Percentiles rank a stretch among this genome's conserved stretches.
Conservation (phyloP, 139 green algal genomes). For the Chlorella sp. region DNA sequence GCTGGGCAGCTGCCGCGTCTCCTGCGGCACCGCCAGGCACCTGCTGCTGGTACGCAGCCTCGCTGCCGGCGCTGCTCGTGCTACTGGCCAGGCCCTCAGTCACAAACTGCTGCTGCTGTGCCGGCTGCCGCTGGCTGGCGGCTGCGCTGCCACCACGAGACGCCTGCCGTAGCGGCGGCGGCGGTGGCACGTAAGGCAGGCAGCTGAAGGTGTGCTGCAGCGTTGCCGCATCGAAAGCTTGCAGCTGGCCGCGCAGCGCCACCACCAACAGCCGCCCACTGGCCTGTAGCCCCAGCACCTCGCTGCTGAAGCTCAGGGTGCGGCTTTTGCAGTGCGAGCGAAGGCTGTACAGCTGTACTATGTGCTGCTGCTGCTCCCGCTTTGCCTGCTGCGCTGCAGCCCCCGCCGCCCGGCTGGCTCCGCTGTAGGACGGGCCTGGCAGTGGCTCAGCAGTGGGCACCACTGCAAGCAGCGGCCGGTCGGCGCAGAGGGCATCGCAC, state of each 20-base stretch:
- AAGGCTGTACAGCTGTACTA: conserved; percentile 53
- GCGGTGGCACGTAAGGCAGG: conserved; percentile 56
- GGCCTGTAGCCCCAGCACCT: conserved; percentile 40
- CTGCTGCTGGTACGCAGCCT: not conserved
- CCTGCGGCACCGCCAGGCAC: not conserved
- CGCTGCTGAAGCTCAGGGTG: conserved; percentile 36
- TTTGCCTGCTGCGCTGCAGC: not conserved
- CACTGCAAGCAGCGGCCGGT: conserved; percentile 28
- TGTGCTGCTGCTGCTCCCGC: not conserved
- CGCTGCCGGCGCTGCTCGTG: not conserved
- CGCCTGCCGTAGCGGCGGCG: not conserved
- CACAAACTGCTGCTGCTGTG: conserved; percentile 23
- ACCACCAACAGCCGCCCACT: conserved; percentile 45
- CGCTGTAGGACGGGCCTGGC: not conserved
- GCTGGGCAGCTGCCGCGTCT: not conserved
- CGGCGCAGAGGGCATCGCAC: not conserved
- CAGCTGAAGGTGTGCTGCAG: conserved; percentile 62
- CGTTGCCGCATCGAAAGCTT: conserved; percentile 51
- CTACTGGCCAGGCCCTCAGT: not conserved
- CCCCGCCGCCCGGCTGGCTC: too few relatives aligned
- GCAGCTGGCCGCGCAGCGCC: conserved; percentile 58
- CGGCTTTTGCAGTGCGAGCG: conserved; percentile 42
- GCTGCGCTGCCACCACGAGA: not conserved
- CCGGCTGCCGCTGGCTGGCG: not conserved
- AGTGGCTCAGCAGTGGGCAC: not conserved